Evolutionary conservation across 177 flowering plant species (phyloP), one percentile per base, ranked within the genome.

Genomic region (Tripterygium wilfordii): DNA sequence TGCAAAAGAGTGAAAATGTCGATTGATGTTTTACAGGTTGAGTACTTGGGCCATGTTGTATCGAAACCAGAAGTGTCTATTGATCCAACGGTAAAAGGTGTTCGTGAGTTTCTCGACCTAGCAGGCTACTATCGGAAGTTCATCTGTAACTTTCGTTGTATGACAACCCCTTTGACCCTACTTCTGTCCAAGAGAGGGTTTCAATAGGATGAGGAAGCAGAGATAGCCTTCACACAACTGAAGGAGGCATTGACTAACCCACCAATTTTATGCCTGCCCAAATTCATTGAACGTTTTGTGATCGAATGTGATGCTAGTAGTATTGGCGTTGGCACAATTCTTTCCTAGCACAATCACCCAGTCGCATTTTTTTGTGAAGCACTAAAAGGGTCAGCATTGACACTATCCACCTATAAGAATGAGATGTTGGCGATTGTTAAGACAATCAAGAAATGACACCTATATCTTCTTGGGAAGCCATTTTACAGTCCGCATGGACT

Each of bases 101-200:
- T 56, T 3, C 2, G 52, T 3, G 29, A 42, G 1, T 47, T 47
- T 21, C 10, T 38, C 16, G 60, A 45, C 10, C 5, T 38, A 4
- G 21, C 38, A 27, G 23, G 53, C 1, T 56, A 46, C 10, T 56
- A 56, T n/a, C 6, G 53, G 8, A 19, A 26, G n/a, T 56, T 56
- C 21, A 10, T 47, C 5, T n/a, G 21, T 15, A 14, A 20, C 1
- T 56, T 26, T 47, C 38, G 60, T 3, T 0, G 0, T 5, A 38
- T 56, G 2, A n/a, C 16, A 3, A 6, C 3, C 2, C 52, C 52
- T 5, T 31, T 56, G 10, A 36, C 45, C 13, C 6, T 28, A 1
- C 13, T 37, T 0, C 14, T 47, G 27, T 46, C 37, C 45, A 56
- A 54, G 41, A 36, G 32, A n/a, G 40, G 21, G 0, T 53, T 42